A percentile compares a stretch with the other conserved stretches of the same genome.
Evolutionary conservation across 495 filamentous ascomycete genomes (phyloP).

Genomic region (Zalerion maritima): DNA sequence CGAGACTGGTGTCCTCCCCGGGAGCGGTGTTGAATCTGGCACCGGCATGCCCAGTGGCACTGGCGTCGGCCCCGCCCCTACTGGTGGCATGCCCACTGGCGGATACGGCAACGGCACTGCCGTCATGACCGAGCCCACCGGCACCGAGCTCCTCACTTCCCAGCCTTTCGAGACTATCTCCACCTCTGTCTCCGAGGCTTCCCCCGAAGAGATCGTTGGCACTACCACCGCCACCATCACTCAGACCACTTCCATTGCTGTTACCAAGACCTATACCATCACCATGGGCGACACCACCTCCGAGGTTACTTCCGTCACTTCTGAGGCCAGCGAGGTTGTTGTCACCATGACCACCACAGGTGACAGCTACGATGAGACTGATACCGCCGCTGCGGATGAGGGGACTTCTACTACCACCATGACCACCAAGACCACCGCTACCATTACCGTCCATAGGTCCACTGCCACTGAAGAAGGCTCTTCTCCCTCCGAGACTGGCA

Average conservation of each 20-base stretch:
- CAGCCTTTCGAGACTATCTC: too few species aligned
- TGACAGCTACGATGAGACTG: constrained; percentile 12
- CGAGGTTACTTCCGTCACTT: too few species aligned
- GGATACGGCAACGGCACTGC: too few species aligned
- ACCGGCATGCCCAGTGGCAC: too few species aligned
- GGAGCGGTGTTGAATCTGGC: too few species aligned
- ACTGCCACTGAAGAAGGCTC: constrained; percentile 9
- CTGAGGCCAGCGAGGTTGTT: too few species aligned
- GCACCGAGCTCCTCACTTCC: too few species aligned
- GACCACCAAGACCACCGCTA: constrained; percentile 26
- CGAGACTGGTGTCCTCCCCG: too few species aligned
- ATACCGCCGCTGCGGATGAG: constrained; percentile 6
- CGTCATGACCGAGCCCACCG: too few species aligned
- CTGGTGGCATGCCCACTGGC: too few species aligned
- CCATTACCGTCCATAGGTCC: constrained; percentile 19
- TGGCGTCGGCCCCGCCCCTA: constrained; percentile 6
- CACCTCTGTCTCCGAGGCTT: too few species aligned
- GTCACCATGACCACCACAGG: constrained; percentile 27
- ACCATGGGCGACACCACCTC: constrained; percentile 13
- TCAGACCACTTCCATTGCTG: constrained; percentile 6
- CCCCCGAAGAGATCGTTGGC: too few species aligned
- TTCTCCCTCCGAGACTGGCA: constrained; percentile 8
- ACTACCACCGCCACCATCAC: constrained; percentile 10
- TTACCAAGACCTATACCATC: constrained; percentile 8
- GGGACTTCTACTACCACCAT: constrained; percentile 22